These are phyloP conservation scores for Solanum chacoense DNA, from an alignment of 305 asterid species.

Conservation along the genomic window DNA sequence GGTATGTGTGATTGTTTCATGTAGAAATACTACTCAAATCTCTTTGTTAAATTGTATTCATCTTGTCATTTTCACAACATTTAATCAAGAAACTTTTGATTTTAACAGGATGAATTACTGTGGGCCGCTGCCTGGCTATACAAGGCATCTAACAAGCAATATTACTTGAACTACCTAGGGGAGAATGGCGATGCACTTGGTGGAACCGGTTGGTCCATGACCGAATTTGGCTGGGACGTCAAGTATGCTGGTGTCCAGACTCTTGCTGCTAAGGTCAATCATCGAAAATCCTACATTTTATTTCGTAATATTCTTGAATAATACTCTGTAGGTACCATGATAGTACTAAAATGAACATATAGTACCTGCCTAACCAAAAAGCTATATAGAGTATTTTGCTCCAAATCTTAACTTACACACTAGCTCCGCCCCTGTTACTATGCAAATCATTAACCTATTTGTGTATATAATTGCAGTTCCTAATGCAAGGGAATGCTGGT, in stretches of 20 bases:
- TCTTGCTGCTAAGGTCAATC: constrained; percentile 14
- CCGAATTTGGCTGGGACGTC: constrained; percentile 22
- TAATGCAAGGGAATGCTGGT: constrained; percentile 13
- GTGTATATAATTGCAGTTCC: constrained; percentile 2
- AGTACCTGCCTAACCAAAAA: not conserved
- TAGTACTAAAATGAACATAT: not conserved
- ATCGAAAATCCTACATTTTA: not conserved
- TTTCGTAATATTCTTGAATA: not conserved
- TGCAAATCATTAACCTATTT: not conserved
- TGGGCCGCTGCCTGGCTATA: constrained; percentile 22
- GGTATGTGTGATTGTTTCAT: constrained; percentile 33
- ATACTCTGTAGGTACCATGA: not conserved
- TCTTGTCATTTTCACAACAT: not conserved
- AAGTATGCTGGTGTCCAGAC: constrained; percentile 24
- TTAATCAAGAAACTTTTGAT: not conserved
- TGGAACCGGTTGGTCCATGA: constrained; percentile 17
- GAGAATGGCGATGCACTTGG: constrained; percentile 16
- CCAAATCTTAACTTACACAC: not conserved
- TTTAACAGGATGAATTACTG: constrained; percentile 12
- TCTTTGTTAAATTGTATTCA: not conserved
- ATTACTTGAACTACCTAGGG: constrained; percentile 15
- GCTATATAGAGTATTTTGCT: not conserved
- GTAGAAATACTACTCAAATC: not conserved
- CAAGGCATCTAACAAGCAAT: constrained; percentile 13
- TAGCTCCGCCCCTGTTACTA: not conserved